Evolutionary conservation across 2,329 filamentous ascomycete genomes (phyloP).

Genomic region (Sclerotinia subarctica): DNA sequence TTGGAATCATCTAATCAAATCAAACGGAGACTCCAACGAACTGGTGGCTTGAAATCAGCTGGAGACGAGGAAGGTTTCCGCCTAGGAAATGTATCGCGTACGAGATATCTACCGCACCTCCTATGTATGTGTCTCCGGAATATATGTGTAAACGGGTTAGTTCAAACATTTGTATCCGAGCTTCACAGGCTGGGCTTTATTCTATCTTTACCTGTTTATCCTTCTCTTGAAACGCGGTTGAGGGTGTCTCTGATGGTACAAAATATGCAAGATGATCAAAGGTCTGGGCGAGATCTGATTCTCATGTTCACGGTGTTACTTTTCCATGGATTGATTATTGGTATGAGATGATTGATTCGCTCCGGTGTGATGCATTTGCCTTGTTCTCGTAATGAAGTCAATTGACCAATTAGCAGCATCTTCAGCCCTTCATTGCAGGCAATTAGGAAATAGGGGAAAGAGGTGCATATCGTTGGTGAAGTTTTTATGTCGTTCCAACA

Average conservation of each 20-base stretch:
- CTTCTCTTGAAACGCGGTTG: constrained; percentile 9
- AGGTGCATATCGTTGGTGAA: constrained; percentile 1
- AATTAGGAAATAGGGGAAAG: not conserved
- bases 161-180: not conserved
- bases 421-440: constrained; percentile 1
- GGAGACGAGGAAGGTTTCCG: constrained; percentile 2
- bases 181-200: not conserved
- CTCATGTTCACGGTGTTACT: not conserved
- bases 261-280: constrained; percentile 1
- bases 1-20: not conserved
- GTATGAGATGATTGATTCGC: not conserved
- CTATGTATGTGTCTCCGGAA: not conserved
- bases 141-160: not conserved
- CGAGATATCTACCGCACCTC: not conserved
- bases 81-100: not conserved
- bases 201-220: not conserved
- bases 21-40: not conserved
- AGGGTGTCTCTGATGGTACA: not conserved
- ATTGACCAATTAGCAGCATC: not conserved
- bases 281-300: constrained; percentile 3
- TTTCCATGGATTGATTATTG: not conserved
- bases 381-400: not conserved
- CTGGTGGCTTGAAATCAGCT: not conserved
- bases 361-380: constrained; percentile 1
- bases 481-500: not conserved